Base-by-base conservation (phyloP, 495 filamentous ascomycete genomes). In the Daldinia childiae region DNA sequence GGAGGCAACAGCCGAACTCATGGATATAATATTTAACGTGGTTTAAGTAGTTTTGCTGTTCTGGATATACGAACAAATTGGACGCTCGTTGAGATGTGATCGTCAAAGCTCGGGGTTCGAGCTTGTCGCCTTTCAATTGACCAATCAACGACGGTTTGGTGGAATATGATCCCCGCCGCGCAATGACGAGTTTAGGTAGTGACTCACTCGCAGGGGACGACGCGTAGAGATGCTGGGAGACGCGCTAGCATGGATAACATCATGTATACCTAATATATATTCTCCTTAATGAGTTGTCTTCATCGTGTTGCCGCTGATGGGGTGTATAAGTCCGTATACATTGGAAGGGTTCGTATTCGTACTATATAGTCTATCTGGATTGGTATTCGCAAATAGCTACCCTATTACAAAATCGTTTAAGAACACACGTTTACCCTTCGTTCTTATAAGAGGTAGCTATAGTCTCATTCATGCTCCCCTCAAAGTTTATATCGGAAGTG, bases 401-500 rank as follows among this genome's bases (percentile, higher is more conserved):
- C 34, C 34, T 14, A 36, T 36, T 36, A 36, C 11, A 14, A 36
- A 36, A 36, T 0, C 3, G 34, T 1, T 36, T 0, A 2, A 29
- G 26, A 8, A 30, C 12, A 54, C 4, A 54, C 26, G 8, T 54
- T 11, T 11, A 30, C 14, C 4, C 14, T 24, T 7, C 1, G 1
- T 30, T 1, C 17, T 24, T 21, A 7, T 6, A 6, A 29, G 27
- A 29, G 27, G 30, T 21, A 57, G 0, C 2, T 14, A 3, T 36
- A 12, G 26, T 19, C 19, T 6, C 21, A 12, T 29, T 11, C 14
- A 2, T 2, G 1, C 21, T n/a, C 8, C 11, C 17, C 8, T 68
- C 8, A 73, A 30, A 75, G 58, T 36, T 57, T 72, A 27, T 79
- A 78, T 30, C 78, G 65, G 60, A 78, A 79, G 51, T 76, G 66